Conservation (phyloP, 805 yeast species). For the Metschnikowia koreensis region DNA sequence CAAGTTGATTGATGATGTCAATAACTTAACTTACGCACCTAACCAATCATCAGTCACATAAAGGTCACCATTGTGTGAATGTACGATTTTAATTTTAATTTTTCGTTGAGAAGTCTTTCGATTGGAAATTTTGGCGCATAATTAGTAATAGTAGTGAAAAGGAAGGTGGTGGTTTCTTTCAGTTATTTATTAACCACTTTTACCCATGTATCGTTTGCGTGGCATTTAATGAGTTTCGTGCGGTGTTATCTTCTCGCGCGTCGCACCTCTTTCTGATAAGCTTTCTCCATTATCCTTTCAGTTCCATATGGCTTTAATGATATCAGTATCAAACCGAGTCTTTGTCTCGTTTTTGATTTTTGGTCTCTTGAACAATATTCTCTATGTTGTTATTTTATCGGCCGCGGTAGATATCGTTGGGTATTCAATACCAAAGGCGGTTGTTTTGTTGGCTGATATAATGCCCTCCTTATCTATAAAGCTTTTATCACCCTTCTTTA, state of each 20-base stretch:
- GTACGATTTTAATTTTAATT: too few species aligned
- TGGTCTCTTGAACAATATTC: conserved; percentile 83
- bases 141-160: neutral
- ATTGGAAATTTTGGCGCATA: neutral
- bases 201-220: neutral
- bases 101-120: too few species aligned
- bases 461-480: conserved; percentile 77
- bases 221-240: too few species aligned
- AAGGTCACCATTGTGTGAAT: too few species aligned
- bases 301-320: neutral
- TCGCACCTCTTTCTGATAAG: neutral
- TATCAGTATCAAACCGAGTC: conserved; percentile 25
- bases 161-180: neutral
- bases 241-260: neutral
- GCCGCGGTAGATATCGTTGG: conserved; percentile 95
- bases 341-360: conserved; percentile 70
- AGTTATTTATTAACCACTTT: neutral
- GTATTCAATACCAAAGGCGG: conserved; percentile 75
- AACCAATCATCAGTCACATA: too few species aligned
- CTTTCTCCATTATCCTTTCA: neutral
- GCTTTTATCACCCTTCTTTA: conserved; percentile 72
- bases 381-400: conserved; percentile 86
- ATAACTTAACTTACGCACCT: too few species aligned
- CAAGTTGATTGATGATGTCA: too few species aligned
- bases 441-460: conserved; percentile 82